Base-by-base conservation (phyloP, 257 asterid genomes). In the Jasminum sambac region DNA sequence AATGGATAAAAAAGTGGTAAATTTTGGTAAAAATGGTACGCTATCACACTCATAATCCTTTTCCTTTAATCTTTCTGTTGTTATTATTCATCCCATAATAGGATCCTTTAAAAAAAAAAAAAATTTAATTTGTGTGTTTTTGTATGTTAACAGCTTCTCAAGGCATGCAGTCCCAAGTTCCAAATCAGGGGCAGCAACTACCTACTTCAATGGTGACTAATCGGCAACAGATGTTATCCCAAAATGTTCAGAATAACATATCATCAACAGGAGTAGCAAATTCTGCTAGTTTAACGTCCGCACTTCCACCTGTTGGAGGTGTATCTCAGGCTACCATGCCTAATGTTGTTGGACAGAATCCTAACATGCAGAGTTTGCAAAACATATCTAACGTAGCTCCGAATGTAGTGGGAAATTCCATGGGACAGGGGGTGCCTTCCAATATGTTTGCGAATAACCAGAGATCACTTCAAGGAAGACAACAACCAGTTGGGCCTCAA, bases 401-500 rank as follows among this genome's bases (percentile, higher is more conserved):
- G 21, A 91, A 79, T 76, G 76, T 81, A 6, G 83, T 88, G 11
- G 93, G 88, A 60, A 91, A 77, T 76, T 82, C 89, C 24, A 81
- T 88, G 83, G 98, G 96, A 24, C 96, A 86, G 73, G 95, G 89
- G 37, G 84, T 88, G 79, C 74, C 92, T 69, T 76, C 91, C 63
- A 92, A 87, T 75, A 84, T 85, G 73, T 90, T 84, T 76, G 80
- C 92, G 68, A 94, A 79, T 81, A 75, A 96, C 64, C 98, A 89
- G 79, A 85, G 97, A 78, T 95, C 88, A 84, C 79, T 83, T 76
- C 85, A 72, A 37, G 93, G 86, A 72, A 86, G 92, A 85, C 98
- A 86, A 76, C 96, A 84, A 72, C 94, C 83, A 75, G 89, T 60
- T 73, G 87, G 66, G 42, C 71, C 82, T 30, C 96, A 85, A 76